These are phyloP conservation scores for Silene coronaria DNA, from an alignment of 179 eudicot genomes.

Conservation along the genomic window DNA sequence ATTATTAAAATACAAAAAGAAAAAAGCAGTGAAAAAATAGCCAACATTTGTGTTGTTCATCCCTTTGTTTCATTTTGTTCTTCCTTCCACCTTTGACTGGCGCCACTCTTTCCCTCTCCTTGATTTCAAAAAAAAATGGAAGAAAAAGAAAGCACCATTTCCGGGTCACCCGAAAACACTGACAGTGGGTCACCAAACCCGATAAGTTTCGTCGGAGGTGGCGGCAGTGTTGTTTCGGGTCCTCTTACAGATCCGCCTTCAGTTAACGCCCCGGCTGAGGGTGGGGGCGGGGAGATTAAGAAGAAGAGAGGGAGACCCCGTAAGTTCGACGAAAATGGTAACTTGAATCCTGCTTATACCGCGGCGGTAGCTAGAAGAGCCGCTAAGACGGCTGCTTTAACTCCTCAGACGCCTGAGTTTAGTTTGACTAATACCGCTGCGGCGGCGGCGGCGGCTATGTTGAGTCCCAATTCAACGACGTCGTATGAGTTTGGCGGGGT, in stretches of 20 bases:
- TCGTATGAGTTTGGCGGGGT: conserved; percentile 23
- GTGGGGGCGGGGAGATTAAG: conserved; percentile 17
- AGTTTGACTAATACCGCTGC: conserved; percentile 16
- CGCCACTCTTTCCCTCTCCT: background rate
- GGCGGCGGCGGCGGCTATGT: background rate
- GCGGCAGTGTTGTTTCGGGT: background rate
- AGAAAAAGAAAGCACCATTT: conserved; percentile 24
- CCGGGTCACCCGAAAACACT: conserved; percentile 34
- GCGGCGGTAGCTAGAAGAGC: conserved; percentile 11
- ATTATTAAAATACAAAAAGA: background rate
- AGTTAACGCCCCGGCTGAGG: conserved; percentile 3
- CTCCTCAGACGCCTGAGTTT: conserved; percentile 34
- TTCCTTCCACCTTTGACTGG: background rate
- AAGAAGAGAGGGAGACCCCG: conserved; percentile 75
- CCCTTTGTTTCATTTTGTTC: background rate
- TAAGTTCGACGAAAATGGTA: conserved; percentile 59
- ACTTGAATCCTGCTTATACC: conserved; percentile 30
- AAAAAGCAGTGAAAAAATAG: background rate
- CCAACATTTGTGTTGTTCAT: background rate
- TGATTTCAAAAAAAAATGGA: conserved; percentile 24
- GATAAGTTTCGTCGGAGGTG: conserved; percentile 19
- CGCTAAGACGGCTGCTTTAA: background rate
- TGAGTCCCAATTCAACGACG: background rate
- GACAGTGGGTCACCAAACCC: conserved; percentile 36
- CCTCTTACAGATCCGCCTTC: background rate